A percentile compares a stretch with the other conserved stretches of the same genome.
Conservation (phyloP, 805 yeast species). For the Yamadazyma philogaea region DNA sequence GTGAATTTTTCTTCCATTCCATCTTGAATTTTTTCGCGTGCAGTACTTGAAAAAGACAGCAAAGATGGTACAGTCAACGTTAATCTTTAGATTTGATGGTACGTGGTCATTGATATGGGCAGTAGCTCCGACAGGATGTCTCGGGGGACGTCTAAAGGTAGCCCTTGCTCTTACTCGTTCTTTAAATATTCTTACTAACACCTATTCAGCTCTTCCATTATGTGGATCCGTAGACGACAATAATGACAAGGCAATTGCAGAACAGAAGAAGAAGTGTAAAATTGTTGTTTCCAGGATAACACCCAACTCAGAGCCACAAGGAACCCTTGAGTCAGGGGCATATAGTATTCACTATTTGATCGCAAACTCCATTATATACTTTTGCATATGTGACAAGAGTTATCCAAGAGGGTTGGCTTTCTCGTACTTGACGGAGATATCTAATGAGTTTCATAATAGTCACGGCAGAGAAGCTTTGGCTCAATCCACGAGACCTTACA, state of each 20-base stretch:
- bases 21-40: conserved; percentile 2
- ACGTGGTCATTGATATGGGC: no score
- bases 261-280: conserved; percentile 83
- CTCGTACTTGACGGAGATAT: conserved; percentile 77
- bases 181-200: conserved; percentile 9
- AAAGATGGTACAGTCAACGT: conserved; percentile 62
- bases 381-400: conserved; percentile 71
- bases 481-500: conserved; percentile 79
- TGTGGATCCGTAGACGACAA: conserved; percentile 87
- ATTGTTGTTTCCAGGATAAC: conserved; percentile 69
- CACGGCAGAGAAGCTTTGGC: conserved; percentile 66
- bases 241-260: conserved; percentile 54
- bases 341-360: conserved; percentile 76
- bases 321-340: conserved; percentile 74
- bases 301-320: conserved; percentile 77
- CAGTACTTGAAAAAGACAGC: conserved; percentile 1
- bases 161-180: no score
- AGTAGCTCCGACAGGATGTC: no score
- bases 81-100: conserved; percentile 66
- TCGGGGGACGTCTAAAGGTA: no score
- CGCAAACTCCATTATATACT: conserved; percentile 62
- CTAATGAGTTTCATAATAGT: conserved; percentile 75
- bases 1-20: conserved; percentile 1
- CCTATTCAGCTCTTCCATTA: conserved; percentile 67
- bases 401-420: conserved; percentile 90